Percentiles rank a stretch among this genome's conserved stretches.
phyloP scores from a whole-genome alignment of 2,329 filamentous ascomycete genomes.

The Fusarium chuoi region DNA sequence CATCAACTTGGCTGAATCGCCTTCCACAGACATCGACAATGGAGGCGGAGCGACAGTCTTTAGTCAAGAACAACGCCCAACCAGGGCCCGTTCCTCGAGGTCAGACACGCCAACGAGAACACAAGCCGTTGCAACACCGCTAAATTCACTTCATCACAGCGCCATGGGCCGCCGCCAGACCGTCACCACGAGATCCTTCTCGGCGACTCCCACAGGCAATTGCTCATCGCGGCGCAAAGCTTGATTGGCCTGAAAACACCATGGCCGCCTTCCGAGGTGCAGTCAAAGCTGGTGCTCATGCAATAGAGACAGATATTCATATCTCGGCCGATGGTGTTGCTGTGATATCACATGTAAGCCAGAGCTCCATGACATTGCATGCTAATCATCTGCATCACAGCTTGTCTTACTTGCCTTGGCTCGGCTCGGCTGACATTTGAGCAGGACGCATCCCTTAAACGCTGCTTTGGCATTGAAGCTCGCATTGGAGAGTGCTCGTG shows the following conservation, averaged over 20 bases:
- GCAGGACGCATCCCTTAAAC: slow-evolving; percentile 79
- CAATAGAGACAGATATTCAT: slow-evolving; percentile 89
- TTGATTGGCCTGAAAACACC: slow-evolving; percentile 84
- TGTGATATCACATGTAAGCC: slow-evolving; percentile 80
- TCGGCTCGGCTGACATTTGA: slow-evolving; percentile 8
- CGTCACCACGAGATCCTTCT: slow-evolving; percentile 41
- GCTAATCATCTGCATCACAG: not conserved
- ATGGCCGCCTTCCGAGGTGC: slow-evolving; percentile 82
- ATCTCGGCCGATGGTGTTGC: slow-evolving; percentile 84
- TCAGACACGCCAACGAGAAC: not conserved
- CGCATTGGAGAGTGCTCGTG: slow-evolving; percentile 82
- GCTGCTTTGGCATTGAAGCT: slow-evolving; percentile 82
- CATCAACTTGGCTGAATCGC: not conserved
- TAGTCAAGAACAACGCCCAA: slow-evolving; percentile 16
- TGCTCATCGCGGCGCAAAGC: slow-evolving; percentile 83
- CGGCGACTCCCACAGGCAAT: slow-evolving; percentile 73
- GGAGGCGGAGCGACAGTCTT: slow-evolving; percentile 17
- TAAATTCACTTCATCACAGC: slow-evolving; percentile 20
- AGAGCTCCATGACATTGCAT: not conserved
- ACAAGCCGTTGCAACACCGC: not conserved
- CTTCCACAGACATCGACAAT: not conserved
- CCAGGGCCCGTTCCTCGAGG: slow-evolving; percentile 19
- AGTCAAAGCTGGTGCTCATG: slow-evolving; percentile 78
- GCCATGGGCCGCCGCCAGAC: slow-evolving; percentile 49
- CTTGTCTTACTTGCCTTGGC: not conserved